Conservation (phyloP, 2,329 filamentous ascomycete genomes). For the Alternaria viburni region DNA sequence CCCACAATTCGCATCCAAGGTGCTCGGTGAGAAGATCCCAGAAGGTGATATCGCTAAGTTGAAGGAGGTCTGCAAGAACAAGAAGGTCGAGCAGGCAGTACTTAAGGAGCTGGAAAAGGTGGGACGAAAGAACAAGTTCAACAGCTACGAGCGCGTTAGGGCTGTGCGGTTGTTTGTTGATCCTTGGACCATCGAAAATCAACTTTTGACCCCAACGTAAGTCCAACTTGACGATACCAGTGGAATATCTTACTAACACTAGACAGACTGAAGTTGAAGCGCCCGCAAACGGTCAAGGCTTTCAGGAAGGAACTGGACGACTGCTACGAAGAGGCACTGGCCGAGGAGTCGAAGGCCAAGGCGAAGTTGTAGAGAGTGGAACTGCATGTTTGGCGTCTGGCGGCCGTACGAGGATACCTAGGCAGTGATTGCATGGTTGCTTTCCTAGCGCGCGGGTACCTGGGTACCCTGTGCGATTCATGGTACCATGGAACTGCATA, state of each 20-base stretch:
- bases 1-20: constrained; percentile 77
- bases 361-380: constrained; percentile 54
- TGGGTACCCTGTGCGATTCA: not conserved
- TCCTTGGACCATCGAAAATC: constrained; percentile 92
- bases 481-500: not conserved
- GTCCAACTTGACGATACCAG: constrained; percentile 46
- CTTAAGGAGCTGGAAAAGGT: constrained; percentile 79
- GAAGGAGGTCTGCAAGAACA: constrained; percentile 69
- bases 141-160: constrained; percentile 84
- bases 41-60: constrained; percentile 71
- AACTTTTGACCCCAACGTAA: constrained; percentile 87
- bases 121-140: constrained; percentile 84
- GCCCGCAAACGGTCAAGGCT: constrained; percentile 69
- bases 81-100: constrained; percentile 75
- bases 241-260: constrained; percentile 17
- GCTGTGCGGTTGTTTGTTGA: constrained; percentile 79
- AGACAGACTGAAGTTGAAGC: constrained; percentile 71
- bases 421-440: constrained; percentile 5
- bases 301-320: constrained; percentile 65
- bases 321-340: constrained; percentile 64
- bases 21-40: constrained; percentile 71
- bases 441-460: not conserved
- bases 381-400: constrained; percentile 2
- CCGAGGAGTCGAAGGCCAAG: constrained; percentile 50
- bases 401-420: not conserved